Evolutionary conservation across 2,329 filamentous ascomycete species (phyloP), one percentile per base, ranked within the genome.

Genomic region (Alternaria dauci): DNA sequence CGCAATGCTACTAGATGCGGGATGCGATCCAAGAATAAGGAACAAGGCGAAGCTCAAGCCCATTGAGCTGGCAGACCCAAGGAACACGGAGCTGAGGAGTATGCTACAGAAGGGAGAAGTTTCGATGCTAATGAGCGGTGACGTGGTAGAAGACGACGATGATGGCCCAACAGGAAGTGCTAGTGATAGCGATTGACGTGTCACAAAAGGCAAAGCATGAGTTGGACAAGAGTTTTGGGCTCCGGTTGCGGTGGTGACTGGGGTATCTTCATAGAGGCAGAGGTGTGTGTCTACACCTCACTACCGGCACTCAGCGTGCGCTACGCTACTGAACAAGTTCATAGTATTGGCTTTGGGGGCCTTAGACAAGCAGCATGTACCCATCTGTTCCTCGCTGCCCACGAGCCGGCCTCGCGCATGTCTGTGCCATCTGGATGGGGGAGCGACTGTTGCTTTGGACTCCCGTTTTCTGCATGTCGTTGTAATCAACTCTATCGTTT

Each of bases 1-100:
- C 68, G 86, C 89, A 70, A 92, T 95, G 84, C 88, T 96, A 84
- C 85, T 94, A 66, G 92, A 95, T 80, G 92, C 92, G 55, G 92
- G 92, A 59, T 87, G 85, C 64, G 86, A 89, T 73, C 84, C 86
- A 9, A 80, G 83, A 67, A 83, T 87, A 81, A 81, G 83, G 78
- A 94, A 94, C 82, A 91, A 90, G 79, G 89, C 87, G 54, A 89
- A 90, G 71, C 84, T 93, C 61, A 91, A 89, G 52, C 85, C 92
- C 28, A 75, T 86, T 55, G 89, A 93, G 78, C 85, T 94, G 62
- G 89, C 89, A 55, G 91, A 94, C 78, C 91, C 91, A 16, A 75
- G 84, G 48, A 92, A 94, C 78, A 73, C 75, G 25, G 85, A 83
- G 54, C 81, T 94, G 55, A 82, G 85, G 65, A 83, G 85, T 44